These are phyloP conservation scores for Oryza glaberrima DNA, from an alignment of 176 grass and related monocot genomes.

Conservation along the genomic window DNA sequence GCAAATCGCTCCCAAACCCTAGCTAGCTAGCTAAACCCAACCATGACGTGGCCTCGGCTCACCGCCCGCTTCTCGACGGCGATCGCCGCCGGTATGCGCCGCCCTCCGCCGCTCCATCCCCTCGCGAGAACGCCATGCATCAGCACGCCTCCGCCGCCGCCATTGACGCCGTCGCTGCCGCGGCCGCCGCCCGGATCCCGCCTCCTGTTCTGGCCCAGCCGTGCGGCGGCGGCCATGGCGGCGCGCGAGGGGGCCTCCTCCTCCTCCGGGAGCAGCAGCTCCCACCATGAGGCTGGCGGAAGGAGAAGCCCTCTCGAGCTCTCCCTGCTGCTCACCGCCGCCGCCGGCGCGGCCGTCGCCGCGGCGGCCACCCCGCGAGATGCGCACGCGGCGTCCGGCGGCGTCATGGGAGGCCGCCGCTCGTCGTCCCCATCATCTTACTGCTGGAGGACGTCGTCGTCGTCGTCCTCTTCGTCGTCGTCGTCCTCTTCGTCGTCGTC, in stretches of 20 bases:
- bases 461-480: too few species aligned
- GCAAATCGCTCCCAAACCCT: background rate
- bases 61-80: constrained; percentile 18
- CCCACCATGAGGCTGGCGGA: background rate
- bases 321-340: constrained; percentile 17
- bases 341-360: too few species aligned
- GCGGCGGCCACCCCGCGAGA: too few species aligned
- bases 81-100: constrained; percentile 10
- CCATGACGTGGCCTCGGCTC: background rate
- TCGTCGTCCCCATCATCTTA: background rate
- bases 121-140: background rate
- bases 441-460: too few species aligned
- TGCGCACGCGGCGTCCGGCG: background rate
- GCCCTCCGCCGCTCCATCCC: background rate
- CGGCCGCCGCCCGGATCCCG: too few species aligned
- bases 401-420: background rate
- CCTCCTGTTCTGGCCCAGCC: background rate
- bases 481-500: too few species aligned
- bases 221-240: background rate
- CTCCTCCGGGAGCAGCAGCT: background rate
- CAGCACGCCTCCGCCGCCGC: background rate
- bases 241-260: background rate
- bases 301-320: background rate
- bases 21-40: background rate
- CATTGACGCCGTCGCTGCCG: background rate